These are phyloP conservation scores for Irpex sp. DNA, from an alignment of 1,284 basidiomycete genomes.

Conservation along the genomic window DNA sequence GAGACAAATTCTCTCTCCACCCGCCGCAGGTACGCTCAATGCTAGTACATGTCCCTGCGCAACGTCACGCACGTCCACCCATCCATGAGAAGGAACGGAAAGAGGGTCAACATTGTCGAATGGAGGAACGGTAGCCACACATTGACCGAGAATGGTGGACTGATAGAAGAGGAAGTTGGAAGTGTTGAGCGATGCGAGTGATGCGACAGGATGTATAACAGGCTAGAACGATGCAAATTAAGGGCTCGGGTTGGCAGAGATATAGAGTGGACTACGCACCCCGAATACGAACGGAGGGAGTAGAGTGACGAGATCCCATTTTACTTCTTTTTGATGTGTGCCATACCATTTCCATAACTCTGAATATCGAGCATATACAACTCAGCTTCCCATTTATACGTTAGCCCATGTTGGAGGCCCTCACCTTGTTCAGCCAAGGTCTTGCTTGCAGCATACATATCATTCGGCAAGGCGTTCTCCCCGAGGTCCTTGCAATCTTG, in stretches of 20 bases:
- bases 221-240: background rate
- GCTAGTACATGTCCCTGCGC: background rate
- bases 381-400: background rate
- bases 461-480: background rate
- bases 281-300: slow-evolving; percentile 10
- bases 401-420: background rate
- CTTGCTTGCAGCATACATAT: slow-evolving; percentile 3
- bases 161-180: background rate
- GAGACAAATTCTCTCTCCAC: background rate
- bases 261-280: background rate
- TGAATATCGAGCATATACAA: background rate
- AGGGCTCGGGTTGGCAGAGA: background rate
- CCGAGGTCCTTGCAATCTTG: background rate
- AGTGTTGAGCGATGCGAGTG: background rate
- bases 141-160: background rate
- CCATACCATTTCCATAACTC: background rate
- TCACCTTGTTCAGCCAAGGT: slow-evolving; percentile 1
- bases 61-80: background rate
- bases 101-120: background rate
- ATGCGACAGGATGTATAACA: background rate
- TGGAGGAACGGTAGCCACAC: background rate
- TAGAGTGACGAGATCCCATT: slow-evolving; percentile 6
- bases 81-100: background rate
- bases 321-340: background rate
- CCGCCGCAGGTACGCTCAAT: background rate